Percentiles rank a stretch among this genome's conserved stretches.
Evolutionary conservation across 1,139 yeast species (phyloP).

Genomic region (Pichia kudriavzevii): DNA sequence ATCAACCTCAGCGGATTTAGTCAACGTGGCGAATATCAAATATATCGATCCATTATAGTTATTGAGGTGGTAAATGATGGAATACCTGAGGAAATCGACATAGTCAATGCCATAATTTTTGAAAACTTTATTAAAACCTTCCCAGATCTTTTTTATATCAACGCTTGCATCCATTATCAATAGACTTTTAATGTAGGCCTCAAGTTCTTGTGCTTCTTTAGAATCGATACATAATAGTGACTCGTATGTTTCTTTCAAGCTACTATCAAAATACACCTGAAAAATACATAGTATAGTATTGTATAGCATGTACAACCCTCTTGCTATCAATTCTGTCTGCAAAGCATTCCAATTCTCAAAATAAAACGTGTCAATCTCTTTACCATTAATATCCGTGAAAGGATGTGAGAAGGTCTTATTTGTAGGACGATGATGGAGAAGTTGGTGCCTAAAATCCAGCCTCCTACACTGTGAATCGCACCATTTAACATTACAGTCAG

Average conservation of each 20-base stretch:
- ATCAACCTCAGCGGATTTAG: constrained; percentile 2
- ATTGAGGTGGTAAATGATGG: constrained; percentile 20
- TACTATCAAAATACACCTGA: constrained; percentile 18
- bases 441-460: constrained; percentile 43
- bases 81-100: constrained; percentile 16
- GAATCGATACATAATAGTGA: constrained; percentile 12
- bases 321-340: constrained; percentile 9
- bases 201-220: constrained; percentile 7
- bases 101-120: constrained; percentile 15
- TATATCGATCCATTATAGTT: constrained; percentile 24
- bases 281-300: constrained; percentile 18
- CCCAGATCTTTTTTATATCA: constrained; percentile 11
- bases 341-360: constrained; percentile 21
- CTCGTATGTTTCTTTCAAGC: constrained; percentile 13
- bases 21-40: constrained; percentile 19
- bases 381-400: constrained; percentile 9
- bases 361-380: constrained; percentile 13
- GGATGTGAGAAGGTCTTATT: constrained; percentile 24
- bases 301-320: constrained; percentile 15
- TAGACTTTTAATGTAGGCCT: neutral
- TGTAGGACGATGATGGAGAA: constrained; percentile 46
- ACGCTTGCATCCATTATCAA: neutral
- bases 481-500: constrained; percentile 64
- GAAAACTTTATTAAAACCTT: constrained; percentile 18
- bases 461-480: constrained; percentile 61